Evolutionary conservation across 805 yeast genomes (phyloP).

Genomic region (Nakazawaea molendinolei): DNA sequence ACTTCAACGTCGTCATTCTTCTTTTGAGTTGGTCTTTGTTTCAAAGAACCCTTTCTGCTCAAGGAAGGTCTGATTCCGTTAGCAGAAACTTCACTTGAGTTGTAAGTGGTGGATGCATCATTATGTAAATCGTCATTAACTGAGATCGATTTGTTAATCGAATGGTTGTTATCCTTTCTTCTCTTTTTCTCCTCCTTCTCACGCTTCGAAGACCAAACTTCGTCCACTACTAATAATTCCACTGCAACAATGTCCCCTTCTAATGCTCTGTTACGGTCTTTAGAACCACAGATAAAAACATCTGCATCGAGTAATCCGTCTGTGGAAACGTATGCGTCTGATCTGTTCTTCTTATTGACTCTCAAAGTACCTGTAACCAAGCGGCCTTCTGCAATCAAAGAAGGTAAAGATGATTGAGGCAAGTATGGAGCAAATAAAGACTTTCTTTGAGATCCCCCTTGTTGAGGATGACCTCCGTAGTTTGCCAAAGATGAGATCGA

Average conservation of each 20-base stretch:
- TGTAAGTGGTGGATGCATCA: slow-evolving; percentile 60
- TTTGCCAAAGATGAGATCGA: slow-evolving; percentile 48
- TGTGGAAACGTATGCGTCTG: slow-evolving; percentile 97
- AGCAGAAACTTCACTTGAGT: slow-evolving; percentile 20
- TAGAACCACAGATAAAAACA: slow-evolving; percentile 95
- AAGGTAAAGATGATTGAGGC: slow-evolving; percentile 90
- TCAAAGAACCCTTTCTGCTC: slow-evolving; percentile 82
- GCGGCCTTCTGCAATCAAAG: slow-evolving; percentile 80
- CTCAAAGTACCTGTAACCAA: slow-evolving; percentile 88
- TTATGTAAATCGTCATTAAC: slow-evolving; percentile 68
- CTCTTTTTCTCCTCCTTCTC: slow-evolving; percentile 97
- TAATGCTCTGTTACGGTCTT: slow-evolving; percentile 94
- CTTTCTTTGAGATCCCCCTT: slow-evolving; percentile 41
- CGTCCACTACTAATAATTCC: slow-evolving; percentile 90
- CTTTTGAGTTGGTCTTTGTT: slow-evolving; percentile 94
- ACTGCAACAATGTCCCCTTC: slow-evolving; percentile 97
- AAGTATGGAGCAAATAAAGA: slow-evolving; percentile 93
- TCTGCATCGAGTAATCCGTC: slow-evolving; percentile 95
- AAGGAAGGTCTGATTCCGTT: slow-evolving; percentile 30
- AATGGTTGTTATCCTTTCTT: slow-evolving; percentile 55
- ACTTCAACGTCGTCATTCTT: slow-evolving; percentile 98
- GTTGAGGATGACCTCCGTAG: slow-evolving; percentile 23
- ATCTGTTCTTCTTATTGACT: slow-evolving; percentile 92
- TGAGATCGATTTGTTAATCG: slow-evolving; percentile 27
- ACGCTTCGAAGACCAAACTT: slow-evolving; percentile 93